Evolutionary conservation across 202 grass and related monocot genomes (phyloP), one percentile per base, ranked within the genome.

Genomic region (Zizania palustris): DNA sequence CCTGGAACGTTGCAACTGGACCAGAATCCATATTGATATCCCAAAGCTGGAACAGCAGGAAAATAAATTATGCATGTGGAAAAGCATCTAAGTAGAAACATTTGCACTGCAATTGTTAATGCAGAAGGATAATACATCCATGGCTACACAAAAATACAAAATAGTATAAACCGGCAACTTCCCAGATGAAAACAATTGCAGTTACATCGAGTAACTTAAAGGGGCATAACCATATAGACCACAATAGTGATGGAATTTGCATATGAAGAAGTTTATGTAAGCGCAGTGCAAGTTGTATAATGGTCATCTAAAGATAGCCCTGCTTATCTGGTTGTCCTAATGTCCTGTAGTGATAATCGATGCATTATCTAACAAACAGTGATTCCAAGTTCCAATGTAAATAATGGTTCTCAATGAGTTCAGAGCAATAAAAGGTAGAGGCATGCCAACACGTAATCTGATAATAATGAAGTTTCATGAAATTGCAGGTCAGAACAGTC

Each of bases 1-100:
- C 93, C 79, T 90, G 90, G 90, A 91, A 93, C 18, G 90, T 93
- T 1, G 85, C 85, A 83, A 93, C 90, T 82, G 93, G 93, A 72
- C 93, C 83, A 65, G 90, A 88, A 80, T 97, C 45, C 93, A 97
- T 93, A 79, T 89, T 97, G 69, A 91, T 64, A 78, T 97, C 93
- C 90, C 93, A 97, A 50, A 97, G 85, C 90, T 97, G 88, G 45
- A 90, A 89, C 28, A 75, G 60, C 45, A 77, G 50, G 77, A 75
- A 80, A 84, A 28, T 28, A 61, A 22, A 58, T 65, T 3, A 68
- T 76, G 84, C 67, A 44, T 56, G 15, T 12, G 28, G 13, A 49
- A 71, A 77, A 65, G 38, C 53, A 67, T 28, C 42, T 5, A 10
- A 55, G 43, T 42, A 72, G 43, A 63, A 51, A 19, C 40, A 28